Base-by-base conservation (phyloP, 1,284 basidiomycete species). In the Neonothopanus nambi region DNA sequence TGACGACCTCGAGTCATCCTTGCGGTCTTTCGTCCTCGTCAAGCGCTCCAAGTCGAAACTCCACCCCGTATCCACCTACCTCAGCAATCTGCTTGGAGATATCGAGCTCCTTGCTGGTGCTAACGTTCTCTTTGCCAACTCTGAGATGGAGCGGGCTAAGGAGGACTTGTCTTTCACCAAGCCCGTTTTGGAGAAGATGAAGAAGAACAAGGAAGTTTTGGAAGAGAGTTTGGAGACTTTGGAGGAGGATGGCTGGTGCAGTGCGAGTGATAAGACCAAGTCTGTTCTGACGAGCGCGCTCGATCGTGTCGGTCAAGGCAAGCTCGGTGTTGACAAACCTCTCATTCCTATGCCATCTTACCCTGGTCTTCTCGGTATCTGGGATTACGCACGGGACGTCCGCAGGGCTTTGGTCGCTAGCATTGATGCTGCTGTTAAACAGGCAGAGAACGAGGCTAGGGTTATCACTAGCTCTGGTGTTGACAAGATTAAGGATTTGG, bases 21-120 rank as follows among this genome's bases (percentile, higher is more conserved):
- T 99, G 39, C 87, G 95, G 24, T 95, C 94, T 1, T 99, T 99
- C 71, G 94, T 99, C 15, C 86, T 99, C 54, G 86, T 90, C 69
- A 98, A 98, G 76, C 89, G 97, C 24, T 84, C 91, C 36, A 95
- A 94, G 72, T 97, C 93, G 42, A 99, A 99, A 76, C 87, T 99
- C 41, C 85, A 92, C 41, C 97, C 97, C 2, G 95, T 89, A n/a
- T 87, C 91, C 60, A 97, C 94, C 17, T 99, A 97, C 71, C 81
- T 99, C 55, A 82, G 83, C 57, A 91, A 98, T 64, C 80, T 99
- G 18, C 81, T 99, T 51, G 79, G 85, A 51, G 97, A 99, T 67
- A 79, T 99, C 41, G 89, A 93, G 59, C 78, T 97, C 28, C 85
- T 99, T 54, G 89, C 91, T 7, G 80, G 85, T 9, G 85, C 93